These are phyloP conservation scores for Castanopsis chinensis DNA, from an alignment of 306 rosid genomes.

Conservation along the genomic window DNA sequence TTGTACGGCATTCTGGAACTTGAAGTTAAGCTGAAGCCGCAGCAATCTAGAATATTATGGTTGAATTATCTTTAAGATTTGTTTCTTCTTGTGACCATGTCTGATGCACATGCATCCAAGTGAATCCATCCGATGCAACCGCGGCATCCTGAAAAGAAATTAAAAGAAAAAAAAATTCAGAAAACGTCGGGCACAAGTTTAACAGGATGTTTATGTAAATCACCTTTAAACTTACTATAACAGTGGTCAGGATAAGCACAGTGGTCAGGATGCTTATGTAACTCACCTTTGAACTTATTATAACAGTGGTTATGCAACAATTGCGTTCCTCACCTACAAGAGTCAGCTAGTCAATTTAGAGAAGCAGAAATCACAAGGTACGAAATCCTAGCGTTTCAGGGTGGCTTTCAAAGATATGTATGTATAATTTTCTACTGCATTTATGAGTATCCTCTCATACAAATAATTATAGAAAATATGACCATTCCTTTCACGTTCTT, in stretches of 20 bases:
- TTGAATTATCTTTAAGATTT: constrained; percentile 25
- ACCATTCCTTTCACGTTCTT: not conserved
- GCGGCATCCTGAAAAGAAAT: constrained; percentile 41
- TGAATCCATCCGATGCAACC: constrained; percentile 32
- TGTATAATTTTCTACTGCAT: no score
- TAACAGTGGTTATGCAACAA: constrained; percentile 31
- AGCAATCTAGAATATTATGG: constrained; percentile 35
- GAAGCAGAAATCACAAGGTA: not conserved
- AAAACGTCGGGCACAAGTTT: not conserved
- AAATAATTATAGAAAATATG: no score
- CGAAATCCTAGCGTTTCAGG: not conserved
- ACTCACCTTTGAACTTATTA: constrained; percentile 39
- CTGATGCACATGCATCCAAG: constrained; percentile 63
- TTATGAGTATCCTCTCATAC: no score
- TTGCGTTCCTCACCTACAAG: constrained; percentile 35
- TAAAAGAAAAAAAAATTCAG: not conserved
- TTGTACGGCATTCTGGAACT: constrained; percentile 9
- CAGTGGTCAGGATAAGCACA: constrained; percentile 23
- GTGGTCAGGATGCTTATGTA: constrained; percentile 11
- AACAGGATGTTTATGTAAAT: not conserved
- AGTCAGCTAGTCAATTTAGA: not conserved
- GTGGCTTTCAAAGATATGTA: no score
- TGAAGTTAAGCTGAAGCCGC: constrained; percentile 13
- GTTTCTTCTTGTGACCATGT: constrained; percentile 47
- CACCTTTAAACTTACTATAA: constrained; percentile 38